phyloP scores from a whole-genome alignment of 176 grass and related monocot species.

The Typha latifolia region DNA sequence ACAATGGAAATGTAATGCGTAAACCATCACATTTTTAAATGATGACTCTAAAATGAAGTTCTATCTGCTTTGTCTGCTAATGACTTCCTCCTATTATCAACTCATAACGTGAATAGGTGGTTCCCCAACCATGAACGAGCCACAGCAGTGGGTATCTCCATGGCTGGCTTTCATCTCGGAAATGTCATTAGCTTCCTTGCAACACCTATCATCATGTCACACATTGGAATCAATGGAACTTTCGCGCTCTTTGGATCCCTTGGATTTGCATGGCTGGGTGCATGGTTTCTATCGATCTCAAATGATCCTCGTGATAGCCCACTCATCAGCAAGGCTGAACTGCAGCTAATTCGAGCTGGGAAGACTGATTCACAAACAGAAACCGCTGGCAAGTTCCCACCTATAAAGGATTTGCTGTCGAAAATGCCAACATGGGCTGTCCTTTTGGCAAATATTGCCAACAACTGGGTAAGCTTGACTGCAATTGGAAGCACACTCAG shows the following conservation, averaged over 20 bases:
- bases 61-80: neutral
- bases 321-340: constrained; percentile 69
- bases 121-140: constrained; percentile 83
- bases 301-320: constrained; percentile 66
- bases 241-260: constrained; percentile 71
- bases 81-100: neutral
- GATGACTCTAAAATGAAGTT: too few species aligned
- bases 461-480: constrained; percentile 79
- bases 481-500: too few species aligned
- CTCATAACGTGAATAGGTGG: constrained; percentile 53
- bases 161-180: constrained; percentile 97
- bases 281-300: constrained; percentile 63
- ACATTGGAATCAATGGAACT: constrained; percentile 54
- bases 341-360: constrained; percentile 69
- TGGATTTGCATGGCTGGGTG: constrained; percentile 60
- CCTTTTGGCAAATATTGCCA: constrained; percentile 81
- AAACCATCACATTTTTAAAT: too few species aligned
- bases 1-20: too few species aligned
- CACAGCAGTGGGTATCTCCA: constrained; percentile 76
- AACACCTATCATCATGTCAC: constrained; percentile 72
- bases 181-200: constrained; percentile 89
- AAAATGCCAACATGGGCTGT: constrained; percentile 61
- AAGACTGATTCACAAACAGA: constrained; percentile 45
- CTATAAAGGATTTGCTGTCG: constrained; percentile 55
- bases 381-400: constrained; percentile 37